phyloP scores from a whole-genome alignment of 2,329 filamentous ascomycete species.

The Colletotrichum sp. region DNA sequence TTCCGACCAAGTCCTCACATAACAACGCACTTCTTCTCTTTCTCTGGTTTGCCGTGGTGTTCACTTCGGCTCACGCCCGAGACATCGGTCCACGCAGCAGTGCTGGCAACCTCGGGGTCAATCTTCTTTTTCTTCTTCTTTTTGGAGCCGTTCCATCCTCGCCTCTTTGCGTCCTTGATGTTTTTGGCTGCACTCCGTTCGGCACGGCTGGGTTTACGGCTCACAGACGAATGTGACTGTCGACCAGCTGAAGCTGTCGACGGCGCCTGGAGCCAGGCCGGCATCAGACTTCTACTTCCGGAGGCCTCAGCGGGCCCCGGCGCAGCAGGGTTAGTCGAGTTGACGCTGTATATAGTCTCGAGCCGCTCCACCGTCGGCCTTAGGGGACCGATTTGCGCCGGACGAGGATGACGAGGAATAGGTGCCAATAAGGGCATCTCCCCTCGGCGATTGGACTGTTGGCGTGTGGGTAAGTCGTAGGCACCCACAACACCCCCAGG shows the following conservation, averaged over 20 bases:
- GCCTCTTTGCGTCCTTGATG: slow-evolving; percentile 63
- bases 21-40: slow-evolving; percentile 55
- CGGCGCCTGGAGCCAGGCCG: slow-evolving; percentile 37
- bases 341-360: slow-evolving; percentile 57
- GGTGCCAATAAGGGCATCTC: slow-evolving; percentile 58
- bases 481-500: slow-evolving; percentile 59
- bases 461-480: slow-evolving; percentile 49
- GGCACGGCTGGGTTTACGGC: slow-evolving; percentile 57
- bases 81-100: slow-evolving; percentile 59
- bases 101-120: slow-evolving; percentile 47
- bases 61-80: slow-evolving; percentile 30
- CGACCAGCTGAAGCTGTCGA: slow-evolving; percentile 37
- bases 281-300: slow-evolving; percentile 25
- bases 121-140: slow-evolving; percentile 39
- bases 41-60: slow-evolving; percentile 37
- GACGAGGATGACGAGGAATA: slow-evolving; percentile 55
- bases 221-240: slow-evolving; percentile 46
- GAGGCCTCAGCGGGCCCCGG: not conserved
- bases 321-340: slow-evolving; percentile 1
- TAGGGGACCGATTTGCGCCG: slow-evolving; percentile 33
- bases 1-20: slow-evolving; percentile 45
- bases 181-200: slow-evolving; percentile 67
- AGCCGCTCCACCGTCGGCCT: slow-evolving; percentile 58
- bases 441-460: slow-evolving; percentile 33
- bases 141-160: slow-evolving; percentile 55